phyloP scores from a whole-genome alignment of 164 flowering plant species.

The Tetrastigma voinierianum region DNA sequence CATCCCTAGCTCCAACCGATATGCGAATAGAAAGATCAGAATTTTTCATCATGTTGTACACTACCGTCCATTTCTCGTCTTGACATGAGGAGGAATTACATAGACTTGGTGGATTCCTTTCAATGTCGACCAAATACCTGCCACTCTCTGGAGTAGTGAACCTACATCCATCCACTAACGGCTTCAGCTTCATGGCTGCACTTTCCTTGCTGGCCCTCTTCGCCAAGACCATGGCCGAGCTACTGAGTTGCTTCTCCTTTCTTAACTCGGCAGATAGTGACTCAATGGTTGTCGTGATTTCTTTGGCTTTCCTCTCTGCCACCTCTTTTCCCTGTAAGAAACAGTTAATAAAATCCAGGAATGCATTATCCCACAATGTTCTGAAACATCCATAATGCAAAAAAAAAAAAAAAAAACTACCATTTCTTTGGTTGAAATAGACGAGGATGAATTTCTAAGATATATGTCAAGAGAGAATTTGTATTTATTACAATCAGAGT shows the following conservation, averaged over 20 bases:
- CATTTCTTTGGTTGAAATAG: no score
- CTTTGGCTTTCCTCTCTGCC: conserved; percentile 70
- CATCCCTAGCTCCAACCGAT: conserved; percentile 41
- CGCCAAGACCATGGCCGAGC: conserved; percentile 62
- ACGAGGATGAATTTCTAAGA: no score
- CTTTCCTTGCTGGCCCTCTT: conserved; percentile 69
- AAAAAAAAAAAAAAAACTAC: background rate
- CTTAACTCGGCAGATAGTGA: conserved; percentile 57
- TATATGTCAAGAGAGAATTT: no score
- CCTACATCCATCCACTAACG: conserved; percentile 87
- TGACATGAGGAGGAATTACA: conserved; percentile 31
- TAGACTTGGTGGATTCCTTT: conserved; percentile 31
- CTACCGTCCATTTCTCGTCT: conserved; percentile 28
- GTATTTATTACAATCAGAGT: no score
- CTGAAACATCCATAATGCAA: background rate
- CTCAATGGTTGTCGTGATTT: conserved; percentile 45
- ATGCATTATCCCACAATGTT: background rate
- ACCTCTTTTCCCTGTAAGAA: conserved; percentile 75
- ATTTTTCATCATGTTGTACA: conserved; percentile 40
- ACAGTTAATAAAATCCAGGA: conserved; percentile 12
- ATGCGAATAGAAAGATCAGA: conserved; percentile 69
- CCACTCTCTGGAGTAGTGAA: conserved; percentile 65
- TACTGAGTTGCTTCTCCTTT: conserved; percentile 63
- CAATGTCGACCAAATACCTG: conserved; percentile 64
- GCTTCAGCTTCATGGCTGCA: conserved; percentile 83